Evolutionary conservation across 2,329 filamentous ascomycete species (phyloP).

Genomic region (Alternaria sp.): DNA sequence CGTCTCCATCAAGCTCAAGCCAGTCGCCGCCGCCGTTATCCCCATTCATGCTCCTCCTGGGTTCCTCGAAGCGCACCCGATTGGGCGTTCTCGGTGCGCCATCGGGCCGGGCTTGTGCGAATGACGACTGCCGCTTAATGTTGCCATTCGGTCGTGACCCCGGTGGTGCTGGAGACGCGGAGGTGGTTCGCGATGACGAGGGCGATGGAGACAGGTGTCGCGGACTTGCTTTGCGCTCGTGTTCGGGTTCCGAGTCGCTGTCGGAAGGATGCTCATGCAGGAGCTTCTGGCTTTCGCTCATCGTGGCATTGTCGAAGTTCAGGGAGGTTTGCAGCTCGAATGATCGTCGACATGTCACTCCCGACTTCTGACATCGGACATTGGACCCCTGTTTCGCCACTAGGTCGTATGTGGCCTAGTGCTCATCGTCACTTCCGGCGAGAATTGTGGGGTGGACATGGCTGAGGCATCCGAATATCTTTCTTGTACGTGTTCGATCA

Average conservation of each 20-base stretch:
- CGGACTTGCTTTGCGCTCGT: conserved; percentile 19
- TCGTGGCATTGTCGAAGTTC: conserved; percentile 42
- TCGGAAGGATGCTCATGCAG: conserved; percentile 43
- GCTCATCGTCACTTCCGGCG: background rate
- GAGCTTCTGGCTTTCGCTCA: conserved; percentile 49
- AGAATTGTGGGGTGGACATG: background rate
- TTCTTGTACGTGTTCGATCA: background rate
- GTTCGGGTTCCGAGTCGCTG: conserved; percentile 38
- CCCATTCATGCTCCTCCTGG: conserved; percentile 45
- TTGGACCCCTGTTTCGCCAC: conserved; percentile 17
- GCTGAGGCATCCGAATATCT: background rate
- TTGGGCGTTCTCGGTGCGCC: conserved; percentile 69
- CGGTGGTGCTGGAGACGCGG: conserved; percentile 36
- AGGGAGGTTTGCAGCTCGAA: background rate
- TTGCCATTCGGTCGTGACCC: conserved; percentile 33
- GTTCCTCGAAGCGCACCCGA: conserved; percentile 73
- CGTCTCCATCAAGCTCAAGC: conserved; percentile 65
- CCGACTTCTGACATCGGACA: conserved; percentile 8
- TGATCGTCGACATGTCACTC: conserved; percentile 6
- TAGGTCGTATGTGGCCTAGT: conserved; percentile 1
- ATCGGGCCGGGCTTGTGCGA: conserved; percentile 55
- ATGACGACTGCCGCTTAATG: conserved; percentile 50
- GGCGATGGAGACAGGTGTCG: conserved; percentile 37
- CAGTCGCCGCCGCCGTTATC: conserved; percentile 43
- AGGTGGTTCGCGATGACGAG: conserved; percentile 35